Conservation (phyloP, 164 flowering plant genomes). For the Euptelea pleiosperma region DNA sequence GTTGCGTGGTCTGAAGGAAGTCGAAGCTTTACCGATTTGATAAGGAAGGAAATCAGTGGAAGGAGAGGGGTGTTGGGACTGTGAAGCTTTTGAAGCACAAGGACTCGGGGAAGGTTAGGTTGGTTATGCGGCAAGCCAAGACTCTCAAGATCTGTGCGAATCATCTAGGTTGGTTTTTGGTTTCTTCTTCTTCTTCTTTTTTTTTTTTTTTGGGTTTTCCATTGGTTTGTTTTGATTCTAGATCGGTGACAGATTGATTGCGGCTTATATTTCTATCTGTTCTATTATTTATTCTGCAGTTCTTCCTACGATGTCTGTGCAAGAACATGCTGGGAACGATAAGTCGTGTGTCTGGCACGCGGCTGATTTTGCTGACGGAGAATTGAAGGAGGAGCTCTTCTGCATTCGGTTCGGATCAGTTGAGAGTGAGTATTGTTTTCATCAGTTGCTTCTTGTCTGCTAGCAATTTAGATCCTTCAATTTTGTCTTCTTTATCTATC, state of each 20-base stretch:
- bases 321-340: slow-evolving; percentile 37
- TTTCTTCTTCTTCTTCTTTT: too few relatives aligned
- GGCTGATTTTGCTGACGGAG: slow-evolving; percentile 38
- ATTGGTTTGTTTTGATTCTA: neutral
- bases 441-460: neutral
- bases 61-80: slow-evolving; percentile 39
- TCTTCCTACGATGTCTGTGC: slow-evolving; percentile 25
- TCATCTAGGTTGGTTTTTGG: slow-evolving; percentile 24
- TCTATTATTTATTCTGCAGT: slow-evolving; percentile 17
- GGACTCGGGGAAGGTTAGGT: slow-evolving; percentile 34
- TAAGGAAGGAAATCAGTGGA: slow-evolving; percentile 40
- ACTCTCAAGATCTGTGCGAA: slow-evolving; percentile 45
- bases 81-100: slow-evolving; percentile 43
- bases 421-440: slow-evolving; percentile 31
- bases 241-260: neutral
- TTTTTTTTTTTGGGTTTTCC: too few relatives aligned
- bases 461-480: too few relatives aligned
- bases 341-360: slow-evolving; percentile 48
- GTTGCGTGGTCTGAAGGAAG: slow-evolving; percentile 26
- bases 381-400: slow-evolving; percentile 39
- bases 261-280: neutral
- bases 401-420: slow-evolving; percentile 35
- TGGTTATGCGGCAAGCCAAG: slow-evolving; percentile 40
- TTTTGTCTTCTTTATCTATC: too few relatives aligned
- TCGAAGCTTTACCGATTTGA: slow-evolving; percentile 43